Conservation (phyloP, 805 yeast species). For the Candida coquimbonensis region DNA sequence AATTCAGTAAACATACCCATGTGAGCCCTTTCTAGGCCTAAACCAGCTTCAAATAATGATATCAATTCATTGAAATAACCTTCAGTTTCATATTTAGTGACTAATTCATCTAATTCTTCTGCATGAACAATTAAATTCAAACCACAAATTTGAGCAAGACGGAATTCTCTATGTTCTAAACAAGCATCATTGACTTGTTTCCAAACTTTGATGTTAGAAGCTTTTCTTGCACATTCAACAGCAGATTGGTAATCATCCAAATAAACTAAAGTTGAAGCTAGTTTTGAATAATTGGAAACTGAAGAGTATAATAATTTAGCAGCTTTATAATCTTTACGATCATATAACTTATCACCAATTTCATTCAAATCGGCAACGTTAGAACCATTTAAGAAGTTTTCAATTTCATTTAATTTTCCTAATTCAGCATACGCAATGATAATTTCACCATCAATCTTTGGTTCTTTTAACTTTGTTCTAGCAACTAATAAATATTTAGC, state of each 20-base stretch:
- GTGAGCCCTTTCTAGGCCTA: slow-evolving; percentile 96
- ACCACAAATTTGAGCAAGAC: slow-evolving; percentile 98
- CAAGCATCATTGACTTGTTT: slow-evolving; percentile 96
- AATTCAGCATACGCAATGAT: slow-evolving; percentile 80
- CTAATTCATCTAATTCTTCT: slow-evolving; percentile 89
- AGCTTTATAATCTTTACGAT: slow-evolving; percentile 77
- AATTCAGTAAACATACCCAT: slow-evolving; percentile 99
- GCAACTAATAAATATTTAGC: slow-evolving; percentile 86
- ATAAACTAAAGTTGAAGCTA: slow-evolving; percentile 94
- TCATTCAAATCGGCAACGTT: slow-evolving; percentile 89
- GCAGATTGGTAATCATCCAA: slow-evolving; percentile 92
- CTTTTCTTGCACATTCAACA: slow-evolving; percentile 98
- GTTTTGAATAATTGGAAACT: slow-evolving; percentile 89
- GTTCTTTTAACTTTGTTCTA: slow-evolving; percentile 84
- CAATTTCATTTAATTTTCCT: slow-evolving; percentile 72
- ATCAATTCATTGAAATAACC: slow-evolving; percentile 92
- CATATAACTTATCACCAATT: slow-evolving; percentile 88
- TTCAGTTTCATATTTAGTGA: slow-evolving; percentile 74
- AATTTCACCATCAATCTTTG: slow-evolving; percentile 86
- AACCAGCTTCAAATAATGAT: slow-evolving; percentile 89
- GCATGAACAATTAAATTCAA: slow-evolving; percentile 95
- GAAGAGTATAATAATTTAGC: slow-evolving; percentile 83
- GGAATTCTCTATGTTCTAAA: slow-evolving; percentile 88
- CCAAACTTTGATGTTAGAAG: slow-evolving; percentile 91
- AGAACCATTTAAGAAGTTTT: slow-evolving; percentile 73